Evolutionary conservation across 306 rosid genomes (phyloP).

Genomic region (Macrotyloma uniflorum): DNA sequence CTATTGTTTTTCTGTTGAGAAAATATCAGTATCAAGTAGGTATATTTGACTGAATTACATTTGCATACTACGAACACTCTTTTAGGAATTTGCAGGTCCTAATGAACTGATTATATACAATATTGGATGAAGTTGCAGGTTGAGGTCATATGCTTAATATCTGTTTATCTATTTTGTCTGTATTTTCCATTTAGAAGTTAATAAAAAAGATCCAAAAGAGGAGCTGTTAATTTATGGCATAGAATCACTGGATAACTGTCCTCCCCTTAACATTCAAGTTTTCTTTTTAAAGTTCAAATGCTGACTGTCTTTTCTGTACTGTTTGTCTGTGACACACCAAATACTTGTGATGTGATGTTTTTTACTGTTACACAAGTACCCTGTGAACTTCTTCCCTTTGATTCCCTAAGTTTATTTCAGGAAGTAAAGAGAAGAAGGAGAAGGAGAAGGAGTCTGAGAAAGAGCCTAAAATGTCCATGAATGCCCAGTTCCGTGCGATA

Average conservation of each 20-base stretch:
- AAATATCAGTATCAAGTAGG: not conserved
- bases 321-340: not conserved
- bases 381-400: slow-evolving; percentile 37
- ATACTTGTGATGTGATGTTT: slow-evolving; percentile 18
- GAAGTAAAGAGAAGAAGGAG: slow-evolving; percentile 37
- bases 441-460: slow-evolving; percentile 40
- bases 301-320: not conserved
- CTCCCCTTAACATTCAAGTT: not conserved
- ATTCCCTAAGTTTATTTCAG: slow-evolving; percentile 51
- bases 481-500: slow-evolving; percentile 88
- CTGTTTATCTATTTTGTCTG: not conserved
- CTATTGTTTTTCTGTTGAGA: not conserved
- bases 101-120: not conserved
- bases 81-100: not conserved
- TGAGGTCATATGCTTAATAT: slow-evolving; percentile 14
- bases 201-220: not conserved
- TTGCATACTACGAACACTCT: not conserved
- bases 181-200: slow-evolving; percentile 12
- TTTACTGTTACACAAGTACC: not conserved
- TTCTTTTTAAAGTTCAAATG: slow-evolving; percentile 15
- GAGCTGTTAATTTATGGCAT: not conserved
- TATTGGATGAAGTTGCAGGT: not conserved
- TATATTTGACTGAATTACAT: not conserved
- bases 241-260: not conserved
- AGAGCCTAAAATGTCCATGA: slow-evolving; percentile 68